Evolutionary conservation across 2,329 filamentous ascomycete species (phyloP), one percentile per base, ranked within the genome.

Genomic region (Diaporthe caulivora): DNA sequence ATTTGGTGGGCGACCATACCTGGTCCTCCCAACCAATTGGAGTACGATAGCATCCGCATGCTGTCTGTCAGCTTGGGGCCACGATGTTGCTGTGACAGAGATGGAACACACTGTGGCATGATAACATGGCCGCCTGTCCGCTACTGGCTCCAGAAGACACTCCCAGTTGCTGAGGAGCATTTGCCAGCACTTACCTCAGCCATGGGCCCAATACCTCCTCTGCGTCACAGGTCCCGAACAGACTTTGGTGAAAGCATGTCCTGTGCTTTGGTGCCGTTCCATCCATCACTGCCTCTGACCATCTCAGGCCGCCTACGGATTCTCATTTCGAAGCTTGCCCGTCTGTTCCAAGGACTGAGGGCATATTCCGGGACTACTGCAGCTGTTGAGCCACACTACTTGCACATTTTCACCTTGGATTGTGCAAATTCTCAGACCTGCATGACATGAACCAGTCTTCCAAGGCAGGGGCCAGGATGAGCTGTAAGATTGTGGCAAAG

Each of bases 391-490:
- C 47, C 40, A 18, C 40, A 62, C 21, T 6, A 24, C 31, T 51
- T 40, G 31, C 31, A 53, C 62, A 53, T 13, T 40, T 3, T 40
- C 44, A 15, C 62, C 21, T 11, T 40, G 62, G 47, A 53, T 29
- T 67, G 62, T 40, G 47, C 62, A 53, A 31, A 10, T 40, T 53
- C 62, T 67, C 62, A 40, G 31, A 26, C 62, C 34, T 67, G 62
- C 47, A 53, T 51, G 44, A 37, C 18, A 37, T 65, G 29, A 17
- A 26, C 29, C 13, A 26, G 15, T 34, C 15, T 44, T 37, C 44
- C 31, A 44, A 15, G 53, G 62, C 62, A 40, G 24, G 31, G 49
- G n/a, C 31, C 44, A 40, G 62, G 62, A 53, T 29, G 62, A 24
- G n/a, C 31, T 40, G 17, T 15, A 34, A 10, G 21, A 31, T 40